phyloP scores from a whole-genome alignment of 2,329 filamentous ascomycete species.

The Emmonsiellopsis sp. region DNA sequence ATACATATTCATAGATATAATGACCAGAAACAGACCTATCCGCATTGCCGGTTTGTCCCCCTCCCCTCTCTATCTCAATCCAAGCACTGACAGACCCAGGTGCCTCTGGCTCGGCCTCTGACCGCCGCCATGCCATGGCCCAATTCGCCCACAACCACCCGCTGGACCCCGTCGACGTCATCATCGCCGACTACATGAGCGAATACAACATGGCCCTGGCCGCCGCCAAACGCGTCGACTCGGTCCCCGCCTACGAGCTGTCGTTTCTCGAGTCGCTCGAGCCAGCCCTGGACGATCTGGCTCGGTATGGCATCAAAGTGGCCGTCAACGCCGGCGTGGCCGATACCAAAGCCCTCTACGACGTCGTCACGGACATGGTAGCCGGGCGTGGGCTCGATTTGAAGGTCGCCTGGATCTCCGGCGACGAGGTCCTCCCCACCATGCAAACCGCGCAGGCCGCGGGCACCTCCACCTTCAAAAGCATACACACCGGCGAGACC shows the following conservation, averaged over 20 bases:
- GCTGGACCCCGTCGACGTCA: slow-evolving; percentile 38
- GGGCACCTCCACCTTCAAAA: slow-evolving; percentile 28
- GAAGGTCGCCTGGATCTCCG: slow-evolving; percentile 40
- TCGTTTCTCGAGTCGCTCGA: slow-evolving; percentile 43
- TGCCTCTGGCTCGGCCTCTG: slow-evolving; percentile 36
- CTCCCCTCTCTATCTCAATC: not conserved
- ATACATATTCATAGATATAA: not conserved
- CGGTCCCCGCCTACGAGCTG: slow-evolving; percentile 35
- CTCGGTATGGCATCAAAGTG: slow-evolving; percentile 32
- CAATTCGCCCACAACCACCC: slow-evolving; percentile 32
- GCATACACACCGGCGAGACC: slow-evolving; percentile 29
- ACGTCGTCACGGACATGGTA: slow-evolving; percentile 29
- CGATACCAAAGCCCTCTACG: slow-evolving; percentile 32
- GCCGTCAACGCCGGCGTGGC: slow-evolving; percentile 37
- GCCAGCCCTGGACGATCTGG: slow-evolving; percentile 31
- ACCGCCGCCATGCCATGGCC: slow-evolving; percentile 37
- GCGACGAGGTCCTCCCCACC: slow-evolving; percentile 34
- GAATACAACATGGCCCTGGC: slow-evolving; percentile 44
- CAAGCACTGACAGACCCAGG: slow-evolving; percentile 16
- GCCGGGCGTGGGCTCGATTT: slow-evolving; percentile 30
- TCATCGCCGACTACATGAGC: slow-evolving; percentile 40
- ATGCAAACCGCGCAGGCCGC: slow-evolving; percentile 21
- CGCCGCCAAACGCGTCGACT: slow-evolving; percentile 29
- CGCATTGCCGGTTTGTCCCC: slow-evolving; percentile 19
- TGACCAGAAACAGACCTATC: slow-evolving; percentile 14